These are phyloP conservation scores for Lepidium africanum DNA, from an alignment of 345 rosid genomes.

Conservation along the genomic window DNA sequence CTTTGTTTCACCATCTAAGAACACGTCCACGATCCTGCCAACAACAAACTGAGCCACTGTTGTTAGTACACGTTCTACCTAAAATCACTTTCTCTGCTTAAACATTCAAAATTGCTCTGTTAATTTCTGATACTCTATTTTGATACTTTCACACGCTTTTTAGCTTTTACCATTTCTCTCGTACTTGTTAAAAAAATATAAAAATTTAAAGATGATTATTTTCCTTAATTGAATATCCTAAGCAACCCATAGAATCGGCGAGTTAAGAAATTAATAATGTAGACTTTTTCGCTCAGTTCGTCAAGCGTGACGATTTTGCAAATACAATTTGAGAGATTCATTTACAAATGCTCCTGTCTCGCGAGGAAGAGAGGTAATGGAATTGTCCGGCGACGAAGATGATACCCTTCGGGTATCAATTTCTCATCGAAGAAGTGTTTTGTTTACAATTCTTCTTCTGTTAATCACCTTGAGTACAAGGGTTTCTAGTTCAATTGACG, in stretches of 20 bases:
- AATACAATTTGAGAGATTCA: not conserved
- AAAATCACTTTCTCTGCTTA: not conserved
- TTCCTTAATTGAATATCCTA: not conserved
- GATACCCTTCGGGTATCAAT: not conserved
- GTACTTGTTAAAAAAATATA: not conserved
- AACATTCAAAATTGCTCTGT: not conserved
- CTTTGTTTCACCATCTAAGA: not conserved
- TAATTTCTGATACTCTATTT: not conserved
- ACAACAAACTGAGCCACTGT: not conserved
- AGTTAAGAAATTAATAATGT: constrained; percentile 19
- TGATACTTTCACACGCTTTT: too few species aligned
- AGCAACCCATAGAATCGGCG: not conserved
- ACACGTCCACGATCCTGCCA: not conserved
- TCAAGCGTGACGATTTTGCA: not conserved
- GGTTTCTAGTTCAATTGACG: constrained; percentile 17
- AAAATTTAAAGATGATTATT: not conserved
- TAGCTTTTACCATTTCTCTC: not conserved
- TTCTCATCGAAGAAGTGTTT: not conserved
- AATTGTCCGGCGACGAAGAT: not conserved
- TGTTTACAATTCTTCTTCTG: constrained; percentile 6
- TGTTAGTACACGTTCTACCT: not conserved
- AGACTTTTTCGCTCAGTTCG: constrained; percentile 1
- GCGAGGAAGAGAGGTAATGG: not conserved
- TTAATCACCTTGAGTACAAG: not conserved
- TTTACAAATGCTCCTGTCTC: not conserved